phyloP scores from a whole-genome alignment of 345 rosid genomes.

The Anacardium occidentale region DNA sequence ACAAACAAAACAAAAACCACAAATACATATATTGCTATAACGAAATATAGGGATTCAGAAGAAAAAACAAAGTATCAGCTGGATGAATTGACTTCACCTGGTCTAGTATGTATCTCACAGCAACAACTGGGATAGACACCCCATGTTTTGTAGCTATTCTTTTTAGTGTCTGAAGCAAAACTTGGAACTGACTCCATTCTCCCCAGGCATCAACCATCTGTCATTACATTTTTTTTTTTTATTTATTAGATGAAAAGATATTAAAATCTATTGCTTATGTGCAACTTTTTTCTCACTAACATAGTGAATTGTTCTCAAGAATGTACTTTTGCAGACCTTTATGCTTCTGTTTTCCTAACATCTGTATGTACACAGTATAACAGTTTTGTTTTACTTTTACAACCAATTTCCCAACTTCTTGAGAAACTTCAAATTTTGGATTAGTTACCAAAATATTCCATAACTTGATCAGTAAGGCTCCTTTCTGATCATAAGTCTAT shows the following conservation, averaged over 20 bases:
- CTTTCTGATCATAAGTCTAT: no score
- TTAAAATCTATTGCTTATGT: neutral
- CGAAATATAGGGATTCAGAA: neutral
- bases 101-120: slow-evolving; percentile 78
- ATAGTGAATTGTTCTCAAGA: neutral
- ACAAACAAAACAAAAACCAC: neutral
- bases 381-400: neutral
- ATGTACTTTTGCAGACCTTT: neutral
- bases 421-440: neutral
- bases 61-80: neutral
- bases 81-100: slow-evolving; percentile 45
- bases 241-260: neutral
- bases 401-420: slow-evolving; percentile 2
- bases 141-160: slow-evolving; percentile 72
- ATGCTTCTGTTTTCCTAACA: neutral
- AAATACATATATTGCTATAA: neutral
- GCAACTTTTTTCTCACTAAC: neutral
- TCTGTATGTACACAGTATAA: neutral
- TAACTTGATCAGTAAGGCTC: no score
- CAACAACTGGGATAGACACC: slow-evolving; percentile 82
- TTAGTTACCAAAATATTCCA: neutral
- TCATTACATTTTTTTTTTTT: slow-evolving; percentile 8
- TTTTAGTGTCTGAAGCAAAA: slow-evolving; percentile 65
- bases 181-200: slow-evolving; percentile 91
- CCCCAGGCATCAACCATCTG: slow-evolving; percentile 99